These are phyloP conservation scores for Ophiosphaerella korrae DNA, from an alignment of 2,329 filamentous ascomycete species.

Conservation along the genomic window DNA sequence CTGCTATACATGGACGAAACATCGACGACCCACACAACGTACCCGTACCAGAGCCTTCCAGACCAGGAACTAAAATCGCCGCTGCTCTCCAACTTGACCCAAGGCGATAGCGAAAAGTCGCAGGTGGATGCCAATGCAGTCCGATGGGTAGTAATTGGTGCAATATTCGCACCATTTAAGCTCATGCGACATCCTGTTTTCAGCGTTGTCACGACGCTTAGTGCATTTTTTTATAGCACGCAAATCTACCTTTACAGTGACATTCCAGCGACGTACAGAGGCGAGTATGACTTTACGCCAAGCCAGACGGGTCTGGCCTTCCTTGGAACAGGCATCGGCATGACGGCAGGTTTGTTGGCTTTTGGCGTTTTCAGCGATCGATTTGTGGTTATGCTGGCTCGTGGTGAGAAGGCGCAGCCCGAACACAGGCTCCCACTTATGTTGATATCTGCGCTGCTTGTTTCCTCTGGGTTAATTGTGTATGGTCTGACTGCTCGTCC, in stretches of 20 bases:
- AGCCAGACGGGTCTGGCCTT: conserved; percentile 2
- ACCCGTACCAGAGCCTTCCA: neutral
- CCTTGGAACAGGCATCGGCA: conserved; percentile 2
- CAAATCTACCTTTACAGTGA: conserved; percentile 4
- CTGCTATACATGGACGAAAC: conserved; percentile 3
- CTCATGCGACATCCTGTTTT: neutral
- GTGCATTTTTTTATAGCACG: conserved; percentile 2
- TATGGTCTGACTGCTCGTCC: neutral
- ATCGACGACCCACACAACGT: conserved; percentile 1
- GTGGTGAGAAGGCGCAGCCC: neutral
- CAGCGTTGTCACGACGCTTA: neutral
- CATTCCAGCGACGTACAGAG: conserved; percentile 2
- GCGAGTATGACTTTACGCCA: conserved; percentile 4
- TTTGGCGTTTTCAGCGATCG: conserved; percentile 2
- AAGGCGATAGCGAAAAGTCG: too few species aligned
- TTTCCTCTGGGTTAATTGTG: neutral
- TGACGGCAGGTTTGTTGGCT: neutral
- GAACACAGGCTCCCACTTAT: conserved; percentile 3
- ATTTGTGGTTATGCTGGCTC: neutral
- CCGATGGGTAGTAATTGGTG: neutral
- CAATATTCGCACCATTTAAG: conserved; percentile 1
- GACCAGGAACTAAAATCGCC: too few species aligned
- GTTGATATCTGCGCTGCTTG: neutral
- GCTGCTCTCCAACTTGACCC: too few species aligned
- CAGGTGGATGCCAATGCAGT: neutral